Base-by-base conservation (phyloP, 225 moss, liverwort and hornwort species). In the Takakia lepidozioides region DNA sequence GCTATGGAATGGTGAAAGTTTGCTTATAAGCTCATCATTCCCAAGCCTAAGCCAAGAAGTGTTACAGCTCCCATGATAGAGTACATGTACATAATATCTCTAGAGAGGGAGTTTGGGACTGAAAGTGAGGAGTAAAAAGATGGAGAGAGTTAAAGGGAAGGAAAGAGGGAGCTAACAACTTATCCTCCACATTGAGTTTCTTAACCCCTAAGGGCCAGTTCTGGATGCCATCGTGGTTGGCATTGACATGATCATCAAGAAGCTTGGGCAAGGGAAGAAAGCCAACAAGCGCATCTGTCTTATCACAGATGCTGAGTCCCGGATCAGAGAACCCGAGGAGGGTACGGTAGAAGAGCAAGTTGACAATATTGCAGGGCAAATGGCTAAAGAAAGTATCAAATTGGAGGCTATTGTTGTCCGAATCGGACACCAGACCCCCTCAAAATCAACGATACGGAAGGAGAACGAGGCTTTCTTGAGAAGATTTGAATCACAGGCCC, bases 211-310 rank as follows among this genome's bases (percentile, higher is more conserved):
- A n/a, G 35, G 30, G 66, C 53, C 60, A 98, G 95, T 98, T 67
- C 46, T 98, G 60, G 92, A 87, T 67, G 87, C 85, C 9, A 73
- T 98, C 29, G 98, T 98, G 38, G 85, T 91, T 29, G 87, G 91
- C 55, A 71, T 85, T 53, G 91, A 99, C 49, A 55, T 85, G 85
- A 61, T 99, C 22, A 71, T 83, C 38, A 83, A 79, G 37, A 91
- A 59, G 55, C 3, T 81, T 41, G 87, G 85, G 49, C 56, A 71
- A 35, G 75, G 57, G 8, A 78, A 77, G 54, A 99, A 99, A 57
- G 87, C 80, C 2, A 91, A 91, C 11, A 91, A 85, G 64, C 80
- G 98, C 20, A 53, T 98, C 16, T 91, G 68, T 61, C 81, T 98
- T 23, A 81, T 98, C 35, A 98, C 91, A 3, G 80, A 87, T 62